Percentiles rank a stretch among this genome's conserved stretches.
Conservation (phyloP, 1,139 yeast species). For the Saccharomyces hybrid region DNA sequence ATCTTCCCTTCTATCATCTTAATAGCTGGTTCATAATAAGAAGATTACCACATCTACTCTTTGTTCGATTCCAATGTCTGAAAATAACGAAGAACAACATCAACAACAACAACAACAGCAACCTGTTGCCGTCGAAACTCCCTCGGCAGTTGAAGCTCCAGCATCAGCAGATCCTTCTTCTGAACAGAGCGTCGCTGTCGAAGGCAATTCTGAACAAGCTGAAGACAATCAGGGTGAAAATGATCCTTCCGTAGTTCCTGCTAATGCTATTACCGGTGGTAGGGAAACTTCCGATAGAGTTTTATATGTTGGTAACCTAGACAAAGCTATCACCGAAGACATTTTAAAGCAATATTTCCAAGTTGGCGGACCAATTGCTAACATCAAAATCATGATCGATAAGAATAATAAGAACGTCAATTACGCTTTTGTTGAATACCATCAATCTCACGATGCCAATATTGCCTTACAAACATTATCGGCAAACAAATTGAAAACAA, state of each 20-base stretch:
- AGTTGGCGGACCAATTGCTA: slow-evolving; percentile 50
- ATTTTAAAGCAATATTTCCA: slow-evolving; percentile 53
- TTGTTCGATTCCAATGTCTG: background rate
- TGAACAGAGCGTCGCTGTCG: background rate
- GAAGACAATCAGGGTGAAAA: slow-evolving; percentile 7
- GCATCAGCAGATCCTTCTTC: background rate
- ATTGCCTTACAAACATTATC: slow-evolving; percentile 54
- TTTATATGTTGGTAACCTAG: slow-evolving; percentile 70
- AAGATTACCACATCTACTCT: background rate
- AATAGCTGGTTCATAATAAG: background rate
- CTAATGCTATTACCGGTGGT: slow-evolving; percentile 72
- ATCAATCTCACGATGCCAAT: slow-evolving; percentile 49
- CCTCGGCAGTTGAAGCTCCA: background rate
- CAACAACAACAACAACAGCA: background rate
- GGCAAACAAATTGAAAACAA: slow-evolving; percentile 46
- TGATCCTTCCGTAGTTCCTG: slow-evolving; percentile 39
- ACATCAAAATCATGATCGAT: slow-evolving; percentile 64
- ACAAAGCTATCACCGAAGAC: slow-evolving; percentile 57
- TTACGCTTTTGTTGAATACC: slow-evolving; percentile 80
- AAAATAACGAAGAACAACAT: background rate
- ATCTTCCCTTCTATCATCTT: background rate
- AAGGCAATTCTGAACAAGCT: slow-evolving; percentile 1
- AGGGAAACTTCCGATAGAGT: slow-evolving; percentile 68
- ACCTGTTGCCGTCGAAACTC: background rate
- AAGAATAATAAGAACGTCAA: slow-evolving; percentile 67